A percentile compares a stretch with the other conserved stretches of the same genome.
Evolutionary conservation across 2,329 filamentous ascomycete species (phyloP).

Genomic region (Aspergillus sp.): DNA sequence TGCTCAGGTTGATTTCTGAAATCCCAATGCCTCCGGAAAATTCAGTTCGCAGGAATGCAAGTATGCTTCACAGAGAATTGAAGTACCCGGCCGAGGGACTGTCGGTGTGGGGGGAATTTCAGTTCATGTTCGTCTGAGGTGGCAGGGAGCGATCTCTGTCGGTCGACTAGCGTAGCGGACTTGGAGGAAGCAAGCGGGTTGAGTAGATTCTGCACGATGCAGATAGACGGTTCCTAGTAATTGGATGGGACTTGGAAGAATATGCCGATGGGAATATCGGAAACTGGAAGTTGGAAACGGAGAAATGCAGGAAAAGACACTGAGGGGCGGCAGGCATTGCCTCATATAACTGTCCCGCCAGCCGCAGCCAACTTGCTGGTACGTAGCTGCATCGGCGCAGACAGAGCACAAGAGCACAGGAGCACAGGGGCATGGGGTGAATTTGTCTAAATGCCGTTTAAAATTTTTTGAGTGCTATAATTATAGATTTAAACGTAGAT

Average conservation of each 20-base stretch:
- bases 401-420: too few relatives aligned
- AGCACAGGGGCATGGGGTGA: too few relatives aligned
- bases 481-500: too few relatives aligned
- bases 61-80: background rate
- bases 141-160: background rate
- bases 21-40: background rate
- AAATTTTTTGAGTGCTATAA: too few relatives aligned
- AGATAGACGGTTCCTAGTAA: too few relatives aligned
- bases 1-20: background rate
- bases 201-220: background rate
- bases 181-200: background rate
- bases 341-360: background rate
- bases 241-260: background rate
- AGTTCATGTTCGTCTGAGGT: slow-evolving; percentile 7
- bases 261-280: background rate
- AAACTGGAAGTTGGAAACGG: background rate
- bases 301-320: background rate
- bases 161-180: background rate
- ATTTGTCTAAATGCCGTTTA: too few relatives aligned
- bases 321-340: background rate
- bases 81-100: background rate
- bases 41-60: background rate
- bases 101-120: background rate
- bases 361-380: background rate
- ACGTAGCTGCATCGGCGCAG: too few relatives aligned